Evolutionary conservation across 345 rosid genomes (phyloP).

Genomic region (Salix koriyanagi): DNA sequence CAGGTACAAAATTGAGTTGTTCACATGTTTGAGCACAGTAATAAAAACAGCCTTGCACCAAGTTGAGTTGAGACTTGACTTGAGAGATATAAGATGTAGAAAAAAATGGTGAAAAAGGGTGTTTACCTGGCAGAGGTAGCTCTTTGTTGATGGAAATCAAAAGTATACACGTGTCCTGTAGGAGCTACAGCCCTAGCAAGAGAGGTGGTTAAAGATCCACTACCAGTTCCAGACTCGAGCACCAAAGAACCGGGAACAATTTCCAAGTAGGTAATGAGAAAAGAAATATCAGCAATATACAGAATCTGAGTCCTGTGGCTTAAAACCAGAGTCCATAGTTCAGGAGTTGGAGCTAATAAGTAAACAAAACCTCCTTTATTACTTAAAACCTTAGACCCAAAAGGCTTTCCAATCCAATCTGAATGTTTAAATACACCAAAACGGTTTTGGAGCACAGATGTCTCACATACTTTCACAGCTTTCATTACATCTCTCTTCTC

Average conservation of each 20-base stretch:
- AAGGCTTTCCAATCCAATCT: too few species aligned
- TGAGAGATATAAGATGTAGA: too few species aligned
- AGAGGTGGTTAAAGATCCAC: constrained; percentile 86
- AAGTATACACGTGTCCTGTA: constrained; percentile 76
- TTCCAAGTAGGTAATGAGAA: constrained; percentile 74
- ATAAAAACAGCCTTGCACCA: too few species aligned
- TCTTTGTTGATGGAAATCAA: constrained; percentile 92
- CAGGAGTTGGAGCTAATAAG: too few species aligned
- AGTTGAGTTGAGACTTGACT: neutral
- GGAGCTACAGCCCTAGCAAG: constrained; percentile 91
- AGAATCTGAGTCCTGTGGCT: constrained; percentile 96
- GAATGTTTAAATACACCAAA: too few species aligned
- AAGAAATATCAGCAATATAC: constrained; percentile 83
- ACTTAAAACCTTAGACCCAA: constrained; percentile 34
- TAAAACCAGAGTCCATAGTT: too few species aligned
- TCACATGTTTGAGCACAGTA: too few species aligned
- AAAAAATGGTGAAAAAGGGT: neutral
- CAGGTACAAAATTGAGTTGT: too few species aligned
- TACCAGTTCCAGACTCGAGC: constrained; percentile 92
- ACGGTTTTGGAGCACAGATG: too few species aligned
- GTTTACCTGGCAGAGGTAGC: constrained; percentile 83
- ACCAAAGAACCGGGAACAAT: constrained; percentile 86
- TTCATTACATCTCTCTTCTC: too few species aligned
- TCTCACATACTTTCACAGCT: too few species aligned
- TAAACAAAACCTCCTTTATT: too few species aligned